phyloP scores from a whole-genome alignment of 768 basidiomycete species.

The Auricularia heimuer region DNA sequence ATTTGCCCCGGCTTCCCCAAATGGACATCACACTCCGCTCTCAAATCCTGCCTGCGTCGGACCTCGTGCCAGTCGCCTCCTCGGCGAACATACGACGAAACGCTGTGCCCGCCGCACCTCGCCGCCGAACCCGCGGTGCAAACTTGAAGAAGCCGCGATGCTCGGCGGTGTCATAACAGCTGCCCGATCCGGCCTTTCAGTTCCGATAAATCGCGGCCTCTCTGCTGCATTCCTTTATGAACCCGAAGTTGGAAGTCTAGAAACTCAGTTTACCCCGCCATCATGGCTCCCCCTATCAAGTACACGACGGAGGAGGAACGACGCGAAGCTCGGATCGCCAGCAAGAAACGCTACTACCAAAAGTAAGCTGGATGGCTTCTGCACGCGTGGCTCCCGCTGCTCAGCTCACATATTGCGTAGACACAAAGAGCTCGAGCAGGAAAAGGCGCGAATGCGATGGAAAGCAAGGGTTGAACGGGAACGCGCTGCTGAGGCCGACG shows the following conservation, averaged over 20 bases:
- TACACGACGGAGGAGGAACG: background rate
- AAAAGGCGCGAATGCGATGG: background rate
- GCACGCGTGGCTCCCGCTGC: background rate
- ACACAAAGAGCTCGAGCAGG: background rate
- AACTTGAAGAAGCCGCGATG: too few relatives aligned
- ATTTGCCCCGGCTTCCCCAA: too few relatives aligned
- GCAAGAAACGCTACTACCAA: slow-evolving; percentile 1
- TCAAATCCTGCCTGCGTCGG: too few relatives aligned
- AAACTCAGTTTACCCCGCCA: background rate
- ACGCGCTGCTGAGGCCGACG: background rate
- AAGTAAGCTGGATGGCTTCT: background rate
- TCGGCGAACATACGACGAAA: too few relatives aligned
- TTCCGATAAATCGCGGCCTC: background rate
- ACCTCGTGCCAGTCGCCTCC: too few relatives aligned
- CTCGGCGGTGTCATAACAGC: too few relatives aligned
- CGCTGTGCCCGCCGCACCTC: too few relatives aligned
- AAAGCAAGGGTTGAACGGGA: background rate
- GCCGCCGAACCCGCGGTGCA: too few relatives aligned
- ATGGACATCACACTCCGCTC: too few relatives aligned
- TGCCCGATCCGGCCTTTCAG: background rate
- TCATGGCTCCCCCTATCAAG: background rate
- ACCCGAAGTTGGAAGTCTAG: background rate
- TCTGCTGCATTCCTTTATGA: background rate
- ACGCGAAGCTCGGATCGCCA: background rate
- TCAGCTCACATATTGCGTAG: background rate